Conservation (phyloP, 495 filamentous ascomycete genomes). For the Aspergillus incahuasiensis region DNA sequence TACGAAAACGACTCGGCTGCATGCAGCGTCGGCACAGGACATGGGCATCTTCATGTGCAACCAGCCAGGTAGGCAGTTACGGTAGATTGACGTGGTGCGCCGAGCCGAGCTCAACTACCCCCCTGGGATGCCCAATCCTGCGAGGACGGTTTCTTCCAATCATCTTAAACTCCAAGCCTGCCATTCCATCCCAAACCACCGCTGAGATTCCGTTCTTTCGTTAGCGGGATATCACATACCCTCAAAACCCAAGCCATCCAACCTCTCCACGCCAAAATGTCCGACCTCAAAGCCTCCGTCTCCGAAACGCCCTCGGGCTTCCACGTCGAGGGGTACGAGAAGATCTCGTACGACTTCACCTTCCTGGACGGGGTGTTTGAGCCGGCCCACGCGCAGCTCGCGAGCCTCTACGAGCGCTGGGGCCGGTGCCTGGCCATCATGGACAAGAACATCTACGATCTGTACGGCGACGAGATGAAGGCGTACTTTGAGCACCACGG, state of each 20-base stretch:
- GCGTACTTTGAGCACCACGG: neutral
- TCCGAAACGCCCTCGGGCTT: neutral
- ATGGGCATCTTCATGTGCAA: neutral
- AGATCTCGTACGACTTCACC: neutral
- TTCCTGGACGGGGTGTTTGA: slow-evolving; percentile 3
- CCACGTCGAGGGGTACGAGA: slow-evolving; percentile 3
- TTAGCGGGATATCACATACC: no score
- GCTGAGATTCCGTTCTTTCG: no score
- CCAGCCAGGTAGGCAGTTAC: no score
- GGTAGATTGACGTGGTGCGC: no score
- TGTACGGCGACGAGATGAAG: slow-evolving; percentile 2
- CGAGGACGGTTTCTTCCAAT: no score
- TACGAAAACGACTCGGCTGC: neutral
- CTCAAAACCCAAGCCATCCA: no score
- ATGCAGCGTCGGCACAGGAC: neutral
- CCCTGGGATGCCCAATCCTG: no score
- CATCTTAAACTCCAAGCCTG: no score
- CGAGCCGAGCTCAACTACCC: no score
- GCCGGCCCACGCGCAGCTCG: neutral
- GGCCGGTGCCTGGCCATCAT: slow-evolving; percentile 5
- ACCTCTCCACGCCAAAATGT: neutral
- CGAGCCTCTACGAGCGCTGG: slow-evolving; percentile 1
- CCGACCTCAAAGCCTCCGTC: neutral
- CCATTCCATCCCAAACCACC: no score
- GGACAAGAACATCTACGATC: slow-evolving; percentile 7